Evolutionary conservation across 1,284 basidiomycete genomes (phyloP).

Genomic region (Limonomyces culmigenus): DNA sequence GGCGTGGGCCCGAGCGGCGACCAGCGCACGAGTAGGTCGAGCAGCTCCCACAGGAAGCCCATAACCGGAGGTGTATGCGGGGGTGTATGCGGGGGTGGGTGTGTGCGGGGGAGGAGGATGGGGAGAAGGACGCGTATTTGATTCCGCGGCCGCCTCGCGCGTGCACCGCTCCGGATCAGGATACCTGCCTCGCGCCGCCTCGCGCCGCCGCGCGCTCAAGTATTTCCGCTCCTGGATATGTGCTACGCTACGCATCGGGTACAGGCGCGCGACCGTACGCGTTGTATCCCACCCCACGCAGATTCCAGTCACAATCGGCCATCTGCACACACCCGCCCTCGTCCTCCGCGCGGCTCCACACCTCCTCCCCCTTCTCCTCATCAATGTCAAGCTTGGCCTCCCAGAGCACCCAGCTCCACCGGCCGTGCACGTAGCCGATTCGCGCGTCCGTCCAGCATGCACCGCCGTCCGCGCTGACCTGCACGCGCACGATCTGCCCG

Average conservation of each 20-base stretch:
- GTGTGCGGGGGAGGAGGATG: no score
- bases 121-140: no score
- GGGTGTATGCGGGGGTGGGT: no score
- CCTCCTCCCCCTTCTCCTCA: constrained; percentile 6
- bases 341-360: constrained; percentile 27
- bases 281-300: constrained; percentile 40
- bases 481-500: constrained; percentile 27
- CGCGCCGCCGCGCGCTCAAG: no score
- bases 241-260: neutral
- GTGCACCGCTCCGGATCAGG: no score
- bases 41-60: no score
- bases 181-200: no score
- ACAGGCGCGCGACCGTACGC: constrained; percentile 12
- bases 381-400: constrained; percentile 22
- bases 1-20: neutral
- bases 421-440: constrained; percentile 43
- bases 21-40: no score
- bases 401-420: constrained; percentile 60
- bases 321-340: constrained; percentile 25
- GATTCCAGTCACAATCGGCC: constrained; percentile 32
- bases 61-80: no score
- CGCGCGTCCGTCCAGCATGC: constrained; percentile 29
- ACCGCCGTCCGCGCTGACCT: constrained; percentile 36
- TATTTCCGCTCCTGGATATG: neutral
- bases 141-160: no score